A percentile compares a stretch with the other conserved stretches of the same genome.
Evolutionary conservation across 2,329 filamentous ascomycete species (phyloP).

Genomic region (Phialophora chinensis): DNA sequence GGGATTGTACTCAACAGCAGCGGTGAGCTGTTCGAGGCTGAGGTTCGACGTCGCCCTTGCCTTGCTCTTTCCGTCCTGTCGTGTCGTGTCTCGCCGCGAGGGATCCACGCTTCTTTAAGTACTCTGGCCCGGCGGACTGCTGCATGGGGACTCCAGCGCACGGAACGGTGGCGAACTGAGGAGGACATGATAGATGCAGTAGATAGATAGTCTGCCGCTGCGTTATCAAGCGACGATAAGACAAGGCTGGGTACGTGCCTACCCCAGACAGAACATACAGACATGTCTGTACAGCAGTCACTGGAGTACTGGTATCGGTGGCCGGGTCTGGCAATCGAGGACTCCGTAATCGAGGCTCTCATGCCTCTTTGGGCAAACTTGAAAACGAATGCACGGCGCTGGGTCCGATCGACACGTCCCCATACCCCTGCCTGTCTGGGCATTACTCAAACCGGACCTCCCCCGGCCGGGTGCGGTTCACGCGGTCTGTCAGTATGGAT

Average conservation of each 20-base stretch:
- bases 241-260: not conserved
- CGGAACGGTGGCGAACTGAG: too few relatives aligned
- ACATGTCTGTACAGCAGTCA: too few relatives aligned
- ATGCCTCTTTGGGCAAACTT: not conserved
- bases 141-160: not conserved
- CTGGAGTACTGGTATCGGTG: too few relatives aligned
- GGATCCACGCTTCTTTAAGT: not conserved
- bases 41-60: not conserved
- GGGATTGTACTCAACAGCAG: too few relatives aligned
- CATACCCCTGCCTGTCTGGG: too few relatives aligned
- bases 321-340: not conserved
- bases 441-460: too few relatives aligned
- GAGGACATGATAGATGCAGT: not conserved
- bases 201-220: not conserved
- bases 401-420: not conserved
- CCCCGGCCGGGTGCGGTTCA: too few relatives aligned
- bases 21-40: too few relatives aligned
- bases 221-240: slow-evolving; percentile 13
- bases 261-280: too few relatives aligned
- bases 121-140: not conserved
- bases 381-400: not conserved
- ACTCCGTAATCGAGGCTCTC: not conserved
- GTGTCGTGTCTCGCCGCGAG: not conserved
- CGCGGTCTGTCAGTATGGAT: too few relatives aligned
- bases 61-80: not conserved